These are phyloP conservation scores for Fusarium euwallaceae DNA, from an alignment of 2,329 filamentous ascomycete genomes.

Conservation along the genomic window DNA sequence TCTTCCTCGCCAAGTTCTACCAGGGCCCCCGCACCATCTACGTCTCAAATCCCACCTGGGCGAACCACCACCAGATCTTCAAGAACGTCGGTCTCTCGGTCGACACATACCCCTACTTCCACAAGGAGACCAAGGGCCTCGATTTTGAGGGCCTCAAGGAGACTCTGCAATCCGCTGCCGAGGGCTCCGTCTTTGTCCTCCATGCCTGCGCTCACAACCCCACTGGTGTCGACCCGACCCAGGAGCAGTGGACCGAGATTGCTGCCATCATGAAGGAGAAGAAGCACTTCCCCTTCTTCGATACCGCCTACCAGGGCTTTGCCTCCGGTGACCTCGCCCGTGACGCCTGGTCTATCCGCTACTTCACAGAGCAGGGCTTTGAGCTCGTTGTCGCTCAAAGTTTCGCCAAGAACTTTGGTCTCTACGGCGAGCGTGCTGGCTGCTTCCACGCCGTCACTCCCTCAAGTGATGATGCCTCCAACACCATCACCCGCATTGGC, in stretches of 20 bases:
- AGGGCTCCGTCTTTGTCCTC: conserved; percentile 87
- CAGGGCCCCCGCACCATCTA: conserved; percentile 81
- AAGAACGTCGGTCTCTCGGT: conserved; percentile 85
- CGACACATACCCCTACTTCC: conserved; percentile 94
- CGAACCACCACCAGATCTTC: conserved; percentile 99
- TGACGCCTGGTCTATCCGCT: conserved; percentile 92
- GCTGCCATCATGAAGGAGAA: conserved; percentile 81
- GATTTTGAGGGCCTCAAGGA: conserved; percentile 91
- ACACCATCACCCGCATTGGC: conserved; percentile 75
- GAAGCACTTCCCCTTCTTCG: conserved; percentile 97
- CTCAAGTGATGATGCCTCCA: conserved; percentile 74
- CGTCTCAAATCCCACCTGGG: conserved; percentile 96
- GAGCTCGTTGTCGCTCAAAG: conserved; percentile 90
- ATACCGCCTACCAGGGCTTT: conserved; percentile 97
- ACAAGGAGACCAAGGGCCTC: conserved; percentile 86
- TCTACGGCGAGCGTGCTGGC: conserved; percentile 96
- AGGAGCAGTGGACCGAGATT: conserved; percentile 94
- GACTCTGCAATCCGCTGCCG: conserved; percentile 77
- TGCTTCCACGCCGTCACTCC: conserved; percentile 94
- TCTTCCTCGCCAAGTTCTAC: conserved; percentile 96
- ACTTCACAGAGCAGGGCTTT: conserved; percentile 94
- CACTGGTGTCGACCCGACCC: conserved; percentile 93
- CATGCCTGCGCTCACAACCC: conserved; percentile 99
- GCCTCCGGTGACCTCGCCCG: conserved; percentile 88
- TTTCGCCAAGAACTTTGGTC: conserved; percentile 97